Evolutionary conservation across 805 yeast species (phyloP).

Genomic region (Maudiozyma turicensis): DNA sequence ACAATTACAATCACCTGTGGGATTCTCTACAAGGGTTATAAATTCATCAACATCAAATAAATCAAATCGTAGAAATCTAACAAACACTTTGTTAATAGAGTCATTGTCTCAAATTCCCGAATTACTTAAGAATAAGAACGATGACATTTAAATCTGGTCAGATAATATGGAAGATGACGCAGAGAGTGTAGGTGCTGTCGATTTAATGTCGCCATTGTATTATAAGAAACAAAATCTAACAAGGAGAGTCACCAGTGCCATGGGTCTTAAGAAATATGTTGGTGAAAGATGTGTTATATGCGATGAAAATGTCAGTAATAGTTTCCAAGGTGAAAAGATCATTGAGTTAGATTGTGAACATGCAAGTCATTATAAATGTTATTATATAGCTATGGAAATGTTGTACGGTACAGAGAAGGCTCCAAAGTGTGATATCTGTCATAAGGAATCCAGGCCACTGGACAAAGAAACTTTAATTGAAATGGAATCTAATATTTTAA

Average conservation of each 20-base stretch:
- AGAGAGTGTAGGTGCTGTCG: slow-evolving; percentile 11
- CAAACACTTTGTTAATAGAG: slow-evolving; percentile 2
- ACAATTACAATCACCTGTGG: neutral
- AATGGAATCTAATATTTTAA: slow-evolving; percentile 14
- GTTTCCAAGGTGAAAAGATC: slow-evolving; percentile 35
- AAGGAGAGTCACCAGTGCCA: neutral
- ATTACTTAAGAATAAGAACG: neutral
- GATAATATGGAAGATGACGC: slow-evolving; percentile 4
- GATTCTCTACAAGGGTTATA: slow-evolving; percentile 1
- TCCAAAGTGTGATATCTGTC: slow-evolving; percentile 26
- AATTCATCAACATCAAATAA: neutral
- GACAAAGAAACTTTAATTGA: slow-evolving; percentile 24
- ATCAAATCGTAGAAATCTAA: slow-evolving; percentile 3
- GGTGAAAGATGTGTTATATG: slow-evolving; percentile 35
- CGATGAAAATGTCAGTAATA: slow-evolving; percentile 32
- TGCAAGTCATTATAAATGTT: slow-evolving; percentile 37
- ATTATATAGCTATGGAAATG: slow-evolving; percentile 23
- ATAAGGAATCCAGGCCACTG: slow-evolving; percentile 15
- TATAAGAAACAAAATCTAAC: neutral
- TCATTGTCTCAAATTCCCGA: neutral
- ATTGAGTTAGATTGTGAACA: slow-evolving; percentile 37
- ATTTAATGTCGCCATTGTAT: slow-evolving; percentile 18
- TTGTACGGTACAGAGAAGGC: slow-evolving; percentile 6
- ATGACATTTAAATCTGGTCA: slow-evolving; percentile 3
- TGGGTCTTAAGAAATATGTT: slow-evolving; percentile 19